Percentiles rank a stretch among this genome's conserved stretches.
Evolutionary conservation across 148 eudicot species (phyloP).

Genomic region (Fagopyrum tataricum): DNA sequence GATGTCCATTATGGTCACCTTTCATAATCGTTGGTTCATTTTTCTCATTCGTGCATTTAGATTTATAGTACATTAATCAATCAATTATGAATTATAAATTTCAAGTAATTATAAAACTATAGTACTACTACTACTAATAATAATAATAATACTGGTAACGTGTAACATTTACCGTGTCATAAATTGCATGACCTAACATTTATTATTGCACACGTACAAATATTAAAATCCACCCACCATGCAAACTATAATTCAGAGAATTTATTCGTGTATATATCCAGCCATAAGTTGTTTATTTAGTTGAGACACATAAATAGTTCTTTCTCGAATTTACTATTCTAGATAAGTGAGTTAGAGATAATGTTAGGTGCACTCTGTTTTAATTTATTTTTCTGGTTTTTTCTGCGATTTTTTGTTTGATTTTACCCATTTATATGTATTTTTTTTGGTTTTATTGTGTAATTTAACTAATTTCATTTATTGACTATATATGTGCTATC

Average conservation of each 20-base stretch:
- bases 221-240: constrained; percentile 7
- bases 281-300: constrained; percentile 1
- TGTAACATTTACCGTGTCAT: neutral
- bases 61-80: no score
- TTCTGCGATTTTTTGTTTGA: no score
- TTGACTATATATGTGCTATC: neutral
- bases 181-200: constrained; percentile 6
- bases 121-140: no score
- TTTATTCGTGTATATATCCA: neutral
- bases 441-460: no score
- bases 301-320: constrained; percentile 1
- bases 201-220: constrained; percentile 12
- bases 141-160: neutral
- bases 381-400: neutral
- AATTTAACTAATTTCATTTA: neutral
- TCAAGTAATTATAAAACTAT: no score
- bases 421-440: no score
- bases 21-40: no score
- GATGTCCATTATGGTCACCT: no score
- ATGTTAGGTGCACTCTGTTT: neutral
- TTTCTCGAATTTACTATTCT: neutral
- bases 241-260: neutral
- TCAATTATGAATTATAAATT: no score
- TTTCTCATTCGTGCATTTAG: no score
- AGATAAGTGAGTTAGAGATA: neutral